Percentiles rank a stretch among this genome's conserved stretches.
Evolutionary conservation across 148 eudicot genomes (phyloP).

Genomic region (Rhododendron molle): DNA sequence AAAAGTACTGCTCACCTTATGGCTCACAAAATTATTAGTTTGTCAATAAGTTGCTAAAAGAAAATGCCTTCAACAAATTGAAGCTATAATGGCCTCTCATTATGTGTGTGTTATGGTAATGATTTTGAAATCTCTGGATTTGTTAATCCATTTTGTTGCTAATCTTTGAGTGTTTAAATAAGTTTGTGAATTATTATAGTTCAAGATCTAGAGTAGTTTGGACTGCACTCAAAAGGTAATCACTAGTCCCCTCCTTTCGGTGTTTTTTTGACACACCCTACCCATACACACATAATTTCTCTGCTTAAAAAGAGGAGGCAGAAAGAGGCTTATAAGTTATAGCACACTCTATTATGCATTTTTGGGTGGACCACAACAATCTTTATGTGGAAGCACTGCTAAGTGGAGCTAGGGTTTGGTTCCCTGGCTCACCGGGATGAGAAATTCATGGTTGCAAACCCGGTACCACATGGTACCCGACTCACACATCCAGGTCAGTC

Average conservation of each 20-base stretch:
- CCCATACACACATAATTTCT: not conserved
- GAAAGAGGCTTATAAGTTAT: not conserved
- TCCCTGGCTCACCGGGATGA: too few relatives aligned
- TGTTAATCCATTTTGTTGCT: not conserved
- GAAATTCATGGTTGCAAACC: too few relatives aligned
- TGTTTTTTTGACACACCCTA: not conserved
- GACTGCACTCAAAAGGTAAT: conserved; percentile 4
- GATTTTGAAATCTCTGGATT: not conserved
- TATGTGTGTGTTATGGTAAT: not conserved
- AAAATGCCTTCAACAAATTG: not conserved
- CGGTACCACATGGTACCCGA: too few relatives aligned
- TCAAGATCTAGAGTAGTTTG: not conserved
- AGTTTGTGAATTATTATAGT: not conserved
- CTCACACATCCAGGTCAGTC: too few relatives aligned
- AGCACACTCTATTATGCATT: conserved; percentile 2
- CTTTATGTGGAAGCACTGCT: not conserved
- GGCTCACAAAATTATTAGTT: not conserved
- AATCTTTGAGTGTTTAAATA: not conserved
- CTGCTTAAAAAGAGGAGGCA: not conserved
- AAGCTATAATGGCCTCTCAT: not conserved
- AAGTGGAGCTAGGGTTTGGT: not conserved
- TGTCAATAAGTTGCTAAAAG: not conserved
- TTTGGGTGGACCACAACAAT: not conserved
- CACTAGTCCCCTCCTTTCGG: not conserved
- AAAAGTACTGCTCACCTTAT: not conserved